Percentiles rank a stretch among this genome's conserved stretches.
phyloP scores from a whole-genome alignment of 495 filamentous ascomycete species.

The Xylaria longipes region DNA sequence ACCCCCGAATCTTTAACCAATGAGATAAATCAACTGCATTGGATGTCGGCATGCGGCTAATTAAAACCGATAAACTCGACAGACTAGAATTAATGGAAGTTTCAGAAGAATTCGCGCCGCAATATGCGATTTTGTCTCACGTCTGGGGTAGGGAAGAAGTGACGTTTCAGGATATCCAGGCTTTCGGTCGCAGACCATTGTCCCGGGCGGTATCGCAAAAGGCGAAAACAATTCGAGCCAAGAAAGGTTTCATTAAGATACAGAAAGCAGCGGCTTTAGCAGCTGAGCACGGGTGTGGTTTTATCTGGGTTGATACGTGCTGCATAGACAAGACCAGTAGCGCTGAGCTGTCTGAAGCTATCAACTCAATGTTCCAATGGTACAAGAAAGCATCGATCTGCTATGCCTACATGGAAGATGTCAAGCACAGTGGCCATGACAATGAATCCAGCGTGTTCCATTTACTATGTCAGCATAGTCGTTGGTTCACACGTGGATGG shows the following conservation, averaged over 20 bases:
- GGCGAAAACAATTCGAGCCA: background rate
- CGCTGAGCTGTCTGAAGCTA: conserved; percentile 7
- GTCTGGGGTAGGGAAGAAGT: conserved; percentile 29
- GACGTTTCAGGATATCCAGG: conserved; percentile 19
- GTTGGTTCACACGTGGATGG: conserved; percentile 10
- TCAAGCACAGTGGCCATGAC: background rate
- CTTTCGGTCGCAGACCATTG: background rate
- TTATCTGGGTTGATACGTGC: conserved; percentile 27
- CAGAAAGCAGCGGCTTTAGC: conserved; percentile 12
- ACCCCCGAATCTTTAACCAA: background rate
- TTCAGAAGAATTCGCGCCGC: background rate
- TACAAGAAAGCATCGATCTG: conserved; percentile 20
- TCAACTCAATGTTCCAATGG: conserved; percentile 23
- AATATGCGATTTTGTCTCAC: conserved; percentile 31
- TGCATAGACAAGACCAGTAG: conserved; percentile 22
- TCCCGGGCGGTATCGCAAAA: background rate
- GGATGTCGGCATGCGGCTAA: background rate
- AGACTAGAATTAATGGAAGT: background rate
- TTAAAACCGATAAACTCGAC: background rate
- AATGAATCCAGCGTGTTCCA: background rate
- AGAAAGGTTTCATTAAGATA: conserved; percentile 18
- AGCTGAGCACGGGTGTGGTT: background rate
- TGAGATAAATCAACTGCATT: background rate
- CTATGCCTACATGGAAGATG: conserved; percentile 26
- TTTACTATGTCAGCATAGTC: conserved; percentile 4